Percentiles rank a stretch among this genome's conserved stretches.
These are phyloP conservation scores for Boletus tomentosulus DNA, from an alignment of 768 basidiomycete species.

Conservation along the genomic window DNA sequence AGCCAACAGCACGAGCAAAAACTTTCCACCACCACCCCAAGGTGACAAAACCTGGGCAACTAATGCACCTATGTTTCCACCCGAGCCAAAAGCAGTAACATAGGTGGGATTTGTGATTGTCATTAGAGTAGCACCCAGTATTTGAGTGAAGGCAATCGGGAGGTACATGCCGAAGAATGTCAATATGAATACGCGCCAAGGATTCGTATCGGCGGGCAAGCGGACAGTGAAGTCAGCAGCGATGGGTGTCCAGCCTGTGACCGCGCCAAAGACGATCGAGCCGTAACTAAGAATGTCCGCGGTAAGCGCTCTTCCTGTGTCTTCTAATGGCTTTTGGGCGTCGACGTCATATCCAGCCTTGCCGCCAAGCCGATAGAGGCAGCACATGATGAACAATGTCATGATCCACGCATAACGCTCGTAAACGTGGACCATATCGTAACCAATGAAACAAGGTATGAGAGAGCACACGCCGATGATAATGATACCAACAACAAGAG, in stretches of 20 bases:
- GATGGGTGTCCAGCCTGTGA: slow-evolving; percentile 48
- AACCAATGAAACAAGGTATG: slow-evolving; percentile 45
- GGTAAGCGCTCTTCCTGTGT: slow-evolving; percentile 39
- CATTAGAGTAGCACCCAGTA: slow-evolving; percentile 38
- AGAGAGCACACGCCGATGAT: slow-evolving; percentile 41
- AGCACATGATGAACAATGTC: slow-evolving; percentile 43
- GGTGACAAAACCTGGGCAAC: slow-evolving; percentile 41
- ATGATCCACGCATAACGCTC: slow-evolving; percentile 57
- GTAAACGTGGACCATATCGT: slow-evolving; percentile 44
- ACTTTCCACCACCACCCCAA: slow-evolving; percentile 41
- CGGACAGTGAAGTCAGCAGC: slow-evolving; percentile 55
- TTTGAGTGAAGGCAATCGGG: slow-evolving; percentile 38
- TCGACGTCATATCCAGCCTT: slow-evolving; percentile 43
- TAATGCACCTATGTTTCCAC: slow-evolving; percentile 30
- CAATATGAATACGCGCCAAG: slow-evolving; percentile 42
- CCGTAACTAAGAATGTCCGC: slow-evolving; percentile 52
- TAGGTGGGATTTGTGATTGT: slow-evolving; percentile 40
- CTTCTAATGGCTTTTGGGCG: slow-evolving; percentile 41
- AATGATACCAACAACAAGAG: slow-evolving; percentile 46
- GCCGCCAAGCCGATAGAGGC: slow-evolving; percentile 48
- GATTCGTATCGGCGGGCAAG: slow-evolving; percentile 41
- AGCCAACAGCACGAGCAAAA: slow-evolving; percentile 40
- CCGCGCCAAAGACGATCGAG: slow-evolving; percentile 46
- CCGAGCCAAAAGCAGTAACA: slow-evolving; percentile 34
- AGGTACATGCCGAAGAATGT: slow-evolving; percentile 51